phyloP scores from a whole-genome alignment of 2,329 filamentous ascomycete species.

The Helminthosporium solani region DNA sequence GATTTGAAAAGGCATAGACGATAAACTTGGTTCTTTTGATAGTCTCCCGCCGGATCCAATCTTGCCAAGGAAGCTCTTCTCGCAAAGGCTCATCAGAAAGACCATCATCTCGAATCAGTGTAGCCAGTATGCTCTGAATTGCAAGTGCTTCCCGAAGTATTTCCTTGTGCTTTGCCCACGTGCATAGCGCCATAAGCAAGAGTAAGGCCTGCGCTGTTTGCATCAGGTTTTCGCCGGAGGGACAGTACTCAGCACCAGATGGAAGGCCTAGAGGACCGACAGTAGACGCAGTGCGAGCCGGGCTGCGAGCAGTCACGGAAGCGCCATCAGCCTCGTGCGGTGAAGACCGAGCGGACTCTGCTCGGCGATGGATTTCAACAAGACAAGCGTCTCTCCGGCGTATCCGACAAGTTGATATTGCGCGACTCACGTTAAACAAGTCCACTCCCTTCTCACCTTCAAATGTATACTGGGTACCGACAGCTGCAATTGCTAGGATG shows the following conservation, averaged over 20 bases:
- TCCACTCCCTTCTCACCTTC: constrained; percentile 55
- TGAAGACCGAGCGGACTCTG: constrained; percentile 21
- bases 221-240: constrained; percentile 45
- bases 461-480: constrained; percentile 66
- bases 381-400: constrained; percentile 52
- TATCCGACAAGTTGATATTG: constrained; percentile 55
- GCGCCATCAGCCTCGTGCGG: constrained; percentile 17
- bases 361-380: constrained; percentile 26
- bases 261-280: constrained; percentile 31
- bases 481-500: constrained; percentile 65
- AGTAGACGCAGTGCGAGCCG: constrained; percentile 18
- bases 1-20: constrained; percentile 59
- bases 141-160: constrained; percentile 59
- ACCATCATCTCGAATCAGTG: constrained; percentile 57
- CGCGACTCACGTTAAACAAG: constrained; percentile 58
- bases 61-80: constrained; percentile 55
- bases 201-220: constrained; percentile 67
- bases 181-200: constrained; percentile 61
- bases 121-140: constrained; percentile 58
- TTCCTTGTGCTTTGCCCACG: constrained; percentile 60
- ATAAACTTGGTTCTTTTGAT: constrained; percentile 57
- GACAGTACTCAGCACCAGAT: constrained; percentile 18
- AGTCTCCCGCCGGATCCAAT: constrained; percentile 57
- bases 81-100: constrained; percentile 56
- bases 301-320: constrained; percentile 15